These are phyloP conservation scores for Ceratocystis destructans DNA, from an alignment of 2,329 filamentous ascomycete genomes.

Conservation along the genomic window DNA sequence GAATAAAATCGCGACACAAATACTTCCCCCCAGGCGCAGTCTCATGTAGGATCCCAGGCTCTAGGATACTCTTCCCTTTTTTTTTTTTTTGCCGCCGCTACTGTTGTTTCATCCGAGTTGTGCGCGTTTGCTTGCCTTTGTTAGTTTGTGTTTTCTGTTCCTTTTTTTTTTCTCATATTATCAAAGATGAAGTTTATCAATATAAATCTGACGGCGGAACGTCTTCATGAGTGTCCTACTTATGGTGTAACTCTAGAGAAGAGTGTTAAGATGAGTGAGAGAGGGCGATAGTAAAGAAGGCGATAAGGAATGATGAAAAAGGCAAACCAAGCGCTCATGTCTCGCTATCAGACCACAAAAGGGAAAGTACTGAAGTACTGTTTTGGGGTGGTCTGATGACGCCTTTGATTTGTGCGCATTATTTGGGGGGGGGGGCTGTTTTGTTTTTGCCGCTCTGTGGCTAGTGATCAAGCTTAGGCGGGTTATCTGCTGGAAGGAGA, in stretches of 20 bases:
- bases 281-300: background rate
- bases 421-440: background rate
- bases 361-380: background rate
- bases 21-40: background rate
- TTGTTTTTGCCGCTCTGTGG: background rate
- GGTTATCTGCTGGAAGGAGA: too few relatives aligned
- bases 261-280: too few relatives aligned
- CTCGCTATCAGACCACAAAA: background rate
- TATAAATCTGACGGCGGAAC: background rate
- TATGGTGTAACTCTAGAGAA: background rate
- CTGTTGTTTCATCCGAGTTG: background rate
- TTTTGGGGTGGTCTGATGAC: background rate
- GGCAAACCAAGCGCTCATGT: background rate
- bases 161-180: constrained; percentile 1
- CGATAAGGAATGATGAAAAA: background rate
- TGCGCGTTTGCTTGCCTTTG: background rate
- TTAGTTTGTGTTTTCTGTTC: background rate
- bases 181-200: background rate
- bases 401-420: background rate
- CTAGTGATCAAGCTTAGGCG: too few relatives aligned
- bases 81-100: background rate
- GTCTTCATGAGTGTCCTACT: background rate
- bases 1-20: background rate
- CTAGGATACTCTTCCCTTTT: background rate
- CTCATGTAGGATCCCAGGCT: background rate